These are phyloP conservation scores for Trametes punicea DNA, from an alignment of 768 basidiomycete genomes.

Conservation along the genomic window DNA sequence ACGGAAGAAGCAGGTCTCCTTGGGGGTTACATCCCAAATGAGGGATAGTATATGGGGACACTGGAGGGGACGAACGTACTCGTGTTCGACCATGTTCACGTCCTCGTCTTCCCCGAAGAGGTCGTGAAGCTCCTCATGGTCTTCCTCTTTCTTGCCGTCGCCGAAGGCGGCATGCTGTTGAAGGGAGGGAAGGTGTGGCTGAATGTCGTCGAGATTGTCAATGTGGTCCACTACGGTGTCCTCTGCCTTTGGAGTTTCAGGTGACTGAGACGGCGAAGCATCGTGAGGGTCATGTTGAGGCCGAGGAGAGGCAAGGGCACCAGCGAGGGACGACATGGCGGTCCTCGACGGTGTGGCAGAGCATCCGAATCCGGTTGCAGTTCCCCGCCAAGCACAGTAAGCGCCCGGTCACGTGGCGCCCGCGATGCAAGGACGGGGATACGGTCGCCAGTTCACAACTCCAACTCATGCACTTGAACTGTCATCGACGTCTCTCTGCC, in stretches of 20 bases:
- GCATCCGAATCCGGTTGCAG: neutral
- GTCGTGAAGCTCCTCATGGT: constrained; percentile 62
- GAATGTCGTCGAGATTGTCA: constrained; percentile 2
- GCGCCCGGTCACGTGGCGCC: too few relatives aligned
- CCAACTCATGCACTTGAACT: too few relatives aligned
- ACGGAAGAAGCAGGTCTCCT: constrained; percentile 26
- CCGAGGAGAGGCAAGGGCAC: constrained; percentile 21
- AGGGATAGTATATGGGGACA: neutral
- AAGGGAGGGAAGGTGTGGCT: constrained; percentile 1
- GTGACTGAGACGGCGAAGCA: neutral
- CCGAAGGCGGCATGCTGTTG: neutral
- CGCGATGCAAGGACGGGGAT: too few relatives aligned
- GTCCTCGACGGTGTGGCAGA: neutral
- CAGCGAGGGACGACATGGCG: constrained; percentile 25
- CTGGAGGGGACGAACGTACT: constrained; percentile 35
- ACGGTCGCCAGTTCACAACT: too few relatives aligned
- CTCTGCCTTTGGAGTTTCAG: constrained; percentile 5
- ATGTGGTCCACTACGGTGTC: neutral
- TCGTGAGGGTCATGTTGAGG: neutral
- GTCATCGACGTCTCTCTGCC: too few relatives aligned
- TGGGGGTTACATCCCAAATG: neutral
- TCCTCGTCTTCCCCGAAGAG: constrained; percentile 76
- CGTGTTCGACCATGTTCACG: constrained; percentile 41
- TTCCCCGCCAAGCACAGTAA: too few relatives aligned
- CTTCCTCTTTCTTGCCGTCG: constrained; percentile 34